Conservation (phyloP, 305 asterid species). For the Fraxinus angustifolia region DNA sequence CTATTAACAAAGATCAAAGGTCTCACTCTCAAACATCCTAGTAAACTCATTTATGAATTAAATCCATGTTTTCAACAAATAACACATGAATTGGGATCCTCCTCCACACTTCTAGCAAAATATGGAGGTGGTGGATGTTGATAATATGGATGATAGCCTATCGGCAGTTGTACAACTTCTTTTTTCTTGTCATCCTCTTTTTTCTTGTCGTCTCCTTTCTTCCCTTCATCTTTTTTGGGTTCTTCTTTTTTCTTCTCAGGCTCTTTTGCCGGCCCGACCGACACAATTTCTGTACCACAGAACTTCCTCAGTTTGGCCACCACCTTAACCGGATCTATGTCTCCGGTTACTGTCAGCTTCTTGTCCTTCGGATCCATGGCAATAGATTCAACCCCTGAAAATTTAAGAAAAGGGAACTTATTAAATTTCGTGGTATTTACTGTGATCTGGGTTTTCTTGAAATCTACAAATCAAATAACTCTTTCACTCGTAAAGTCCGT, state of each 20-base stretch:
- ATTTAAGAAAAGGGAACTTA: background rate
- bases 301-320: slow-evolving; percentile 60
- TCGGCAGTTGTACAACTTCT: slow-evolving; percentile 20
- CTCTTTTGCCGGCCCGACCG: slow-evolving; percentile 75
- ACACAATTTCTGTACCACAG: slow-evolving; percentile 54
- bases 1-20: background rate
- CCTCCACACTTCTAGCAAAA: slow-evolving; percentile 42
- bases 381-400: slow-evolving; percentile 65
- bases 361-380: slow-evolving; percentile 60
- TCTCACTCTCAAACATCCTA: background rate
- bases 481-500: background rate
- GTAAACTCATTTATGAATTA: background rate
- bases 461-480: background rate
- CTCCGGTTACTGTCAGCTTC: slow-evolving; percentile 63
- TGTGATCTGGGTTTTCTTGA: slow-evolving; percentile 6
- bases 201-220: slow-evolving; percentile 28
- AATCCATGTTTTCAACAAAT: slow-evolving; percentile 36
- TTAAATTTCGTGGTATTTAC: background rate
- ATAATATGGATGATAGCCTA: slow-evolving; percentile 30
- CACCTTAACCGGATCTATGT: slow-evolving; percentile 58
- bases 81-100: slow-evolving; percentile 78
- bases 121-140: slow-evolving; percentile 33
- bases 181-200: slow-evolving; percentile 26
- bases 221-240: slow-evolving; percentile 29
- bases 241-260: slow-evolving; percentile 68